Base-by-base conservation (phyloP, 2,329 filamentous ascomycete genomes). In the Neopestalotiopsis rosae region DNA sequence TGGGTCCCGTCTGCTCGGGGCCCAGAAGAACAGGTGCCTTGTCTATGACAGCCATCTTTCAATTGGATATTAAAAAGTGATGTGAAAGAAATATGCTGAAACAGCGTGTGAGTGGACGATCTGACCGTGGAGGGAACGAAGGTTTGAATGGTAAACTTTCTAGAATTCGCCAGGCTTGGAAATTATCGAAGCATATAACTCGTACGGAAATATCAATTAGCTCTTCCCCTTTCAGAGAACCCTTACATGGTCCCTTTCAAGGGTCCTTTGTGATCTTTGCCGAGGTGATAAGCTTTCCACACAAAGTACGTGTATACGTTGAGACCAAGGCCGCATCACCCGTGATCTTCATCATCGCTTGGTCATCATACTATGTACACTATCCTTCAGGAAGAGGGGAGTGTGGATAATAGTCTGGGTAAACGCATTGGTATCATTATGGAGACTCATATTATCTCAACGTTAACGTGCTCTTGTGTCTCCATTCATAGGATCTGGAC, bases 1-100 rank as follows among this genome's bases (percentile, higher is more conserved):
- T 69, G 49, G 68, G 67, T 38, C 68, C 68, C 7, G 61, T 58
- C 28, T 67, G 68, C 38, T 69, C 68, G 28, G 68, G 61, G 20
- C 17, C 59, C 59, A 69, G 38, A 32, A 69, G 34, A 30, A 45
- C 58, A 6, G 62, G 61, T 24, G 30, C 57, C 59, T 57, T 63
- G 49, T 66, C 40, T 24, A 38, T 56, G 14, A 49, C 45, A 14
- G 38, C 45, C 38, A 65, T 65, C 10, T 17, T 62, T n/a, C 9
- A 52, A 9, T 52, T 52, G 20, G 34, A n/a, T 34, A 7, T 40
- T 42, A 24, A 34, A 14, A 30, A 34, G 57, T 28, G 30, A 59
- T 59, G 57, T 14, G 24, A 17, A 59, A 17, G 30, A 30, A 24
- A 14, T 24, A 34, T 59, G 4, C 24, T 59, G 30, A 59, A 52